These are phyloP conservation scores for Cyclanthera cordifolia DNA, from an alignment of 306 rosid genomes.

Conservation along the genomic window DNA sequence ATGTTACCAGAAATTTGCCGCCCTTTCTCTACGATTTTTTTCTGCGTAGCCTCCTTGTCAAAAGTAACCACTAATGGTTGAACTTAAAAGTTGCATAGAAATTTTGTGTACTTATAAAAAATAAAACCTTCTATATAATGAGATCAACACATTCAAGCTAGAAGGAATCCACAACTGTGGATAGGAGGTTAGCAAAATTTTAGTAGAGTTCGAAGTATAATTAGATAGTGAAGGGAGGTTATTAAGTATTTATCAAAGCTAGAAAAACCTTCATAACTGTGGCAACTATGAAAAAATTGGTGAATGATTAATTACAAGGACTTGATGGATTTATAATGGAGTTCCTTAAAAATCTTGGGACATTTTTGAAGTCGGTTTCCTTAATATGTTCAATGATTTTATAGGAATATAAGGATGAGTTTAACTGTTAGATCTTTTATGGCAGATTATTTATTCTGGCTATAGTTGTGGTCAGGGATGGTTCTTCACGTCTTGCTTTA, in stretches of 20 bases:
- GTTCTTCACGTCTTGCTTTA: slow-evolving; percentile 89
- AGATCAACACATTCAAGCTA: background rate
- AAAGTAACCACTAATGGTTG: background rate
- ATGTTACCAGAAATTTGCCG: background rate
- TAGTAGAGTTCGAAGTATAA: background rate
- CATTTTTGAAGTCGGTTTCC: background rate
- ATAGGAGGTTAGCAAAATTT: background rate
- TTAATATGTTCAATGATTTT: background rate
- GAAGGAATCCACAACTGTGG: background rate
- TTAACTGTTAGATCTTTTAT: slow-evolving; percentile 4
- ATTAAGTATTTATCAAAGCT: background rate
- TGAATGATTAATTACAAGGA: too few species aligned
- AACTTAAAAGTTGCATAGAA: background rate
- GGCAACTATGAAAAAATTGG: background rate
- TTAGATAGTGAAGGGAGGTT: background rate
- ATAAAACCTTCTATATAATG: background rate
- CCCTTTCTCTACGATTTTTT: background rate
- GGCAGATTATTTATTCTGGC: slow-evolving; percentile 75
- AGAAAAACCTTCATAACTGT: background rate
- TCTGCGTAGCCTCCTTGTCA: too few species aligned
- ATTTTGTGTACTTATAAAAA: background rate
- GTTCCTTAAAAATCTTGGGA: background rate
- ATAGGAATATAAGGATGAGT: background rate
- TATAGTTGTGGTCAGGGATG: slow-evolving; percentile 92
- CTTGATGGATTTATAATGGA: background rate